Percentiles rank a stretch among this genome's conserved stretches.
phyloP scores from a whole-genome alignment of 805 yeast species.

The Ascoidea asiatica region DNA sequence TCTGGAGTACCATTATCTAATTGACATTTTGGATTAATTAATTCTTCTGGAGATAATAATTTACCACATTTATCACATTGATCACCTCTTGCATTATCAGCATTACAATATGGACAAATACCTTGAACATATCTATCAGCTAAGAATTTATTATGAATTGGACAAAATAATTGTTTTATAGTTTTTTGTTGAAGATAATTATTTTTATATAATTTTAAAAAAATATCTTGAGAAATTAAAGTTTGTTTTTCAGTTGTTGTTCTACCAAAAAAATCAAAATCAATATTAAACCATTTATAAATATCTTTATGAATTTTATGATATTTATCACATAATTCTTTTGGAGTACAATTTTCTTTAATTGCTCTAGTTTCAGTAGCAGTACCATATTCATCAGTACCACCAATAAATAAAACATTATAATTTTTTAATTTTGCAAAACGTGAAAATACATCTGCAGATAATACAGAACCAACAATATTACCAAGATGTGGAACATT shows the following conservation, averaged over 20 bases:
- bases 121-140: slow-evolving; percentile 98
- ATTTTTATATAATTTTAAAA: slow-evolving; percentile 60
- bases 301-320: slow-evolving; percentile 76
- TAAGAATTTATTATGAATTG: slow-evolving; percentile 75
- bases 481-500: slow-evolving; percentile 98
- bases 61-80: slow-evolving; percentile 97
- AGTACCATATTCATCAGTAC: slow-evolving; percentile 99
- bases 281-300: slow-evolving; percentile 94
- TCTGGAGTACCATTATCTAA: slow-evolving; percentile 75
- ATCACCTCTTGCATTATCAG: slow-evolving; percentile 97
- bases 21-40: slow-evolving; percentile 92
- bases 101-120: slow-evolving; percentile 87
- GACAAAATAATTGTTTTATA: slow-evolving; percentile 85
- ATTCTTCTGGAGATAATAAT: slow-evolving; percentile 81
- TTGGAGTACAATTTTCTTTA: slow-evolving; percentile 84
- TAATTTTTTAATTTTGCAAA: slow-evolving; percentile 81
- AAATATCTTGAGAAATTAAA: slow-evolving; percentile 89
- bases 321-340: slow-evolving; percentile 83
- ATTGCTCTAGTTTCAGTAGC: slow-evolving; percentile 98
- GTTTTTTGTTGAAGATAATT: slow-evolving; percentile 76
- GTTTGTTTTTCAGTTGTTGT: slow-evolving; percentile 90
- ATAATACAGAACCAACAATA: slow-evolving; percentile 85
- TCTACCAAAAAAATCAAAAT: slow-evolving; percentile 91
- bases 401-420: slow-evolving; percentile 80
- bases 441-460: slow-evolving; percentile 89